Percentiles rank a stretch among this genome's conserved stretches.
phyloP scores from a whole-genome alignment of 305 asterid species.

The Fraxinus albicans region DNA sequence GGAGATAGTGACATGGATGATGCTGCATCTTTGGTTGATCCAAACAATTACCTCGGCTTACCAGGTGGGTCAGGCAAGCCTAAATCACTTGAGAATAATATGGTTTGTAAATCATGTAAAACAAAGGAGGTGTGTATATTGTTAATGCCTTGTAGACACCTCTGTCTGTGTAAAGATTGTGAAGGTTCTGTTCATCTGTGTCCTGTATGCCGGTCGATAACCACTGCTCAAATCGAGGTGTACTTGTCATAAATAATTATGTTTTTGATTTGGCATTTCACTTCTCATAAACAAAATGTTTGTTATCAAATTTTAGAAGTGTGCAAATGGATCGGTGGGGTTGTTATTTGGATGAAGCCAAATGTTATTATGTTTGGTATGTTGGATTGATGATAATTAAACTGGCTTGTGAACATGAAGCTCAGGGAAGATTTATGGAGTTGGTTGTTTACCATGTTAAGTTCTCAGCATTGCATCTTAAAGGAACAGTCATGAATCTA shows the following conservation, averaged over 20 bases:
- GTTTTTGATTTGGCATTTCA: not conserved
- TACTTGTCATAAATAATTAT: constrained; percentile 50
- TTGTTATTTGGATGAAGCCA: not conserved
- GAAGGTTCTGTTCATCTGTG: constrained; percentile 58
- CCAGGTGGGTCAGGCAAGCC: constrained; percentile 36
- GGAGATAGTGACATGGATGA: constrained; percentile 72
- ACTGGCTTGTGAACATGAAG: not conserved
- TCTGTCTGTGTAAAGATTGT: constrained; percentile 84
- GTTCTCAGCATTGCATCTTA: not conserved
- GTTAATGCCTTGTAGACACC: constrained; percentile 88
- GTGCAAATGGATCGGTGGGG: not conserved
- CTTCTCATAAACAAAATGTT: not conserved
- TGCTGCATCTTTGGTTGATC: constrained; percentile 62
- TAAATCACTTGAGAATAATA: constrained; percentile 19
- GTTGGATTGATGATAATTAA: not conserved
- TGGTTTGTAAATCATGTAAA: constrained; percentile 61
- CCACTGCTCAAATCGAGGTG: constrained; percentile 64
- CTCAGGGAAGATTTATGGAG: not conserved
- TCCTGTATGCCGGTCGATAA: constrained; percentile 67
- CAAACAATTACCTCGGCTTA: constrained; percentile 45
- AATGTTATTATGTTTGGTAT: not conserved
- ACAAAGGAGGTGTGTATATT: constrained; percentile 60
- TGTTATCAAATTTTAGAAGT: not conserved
- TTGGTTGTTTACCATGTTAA: not conserved
- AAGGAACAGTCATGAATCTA: not conserved